A percentile compares a stretch with the other conserved stretches of the same genome.
Conservation (phyloP, 768 basidiomycete genomes). For the Tylopilus rubrobrunneus region DNA sequence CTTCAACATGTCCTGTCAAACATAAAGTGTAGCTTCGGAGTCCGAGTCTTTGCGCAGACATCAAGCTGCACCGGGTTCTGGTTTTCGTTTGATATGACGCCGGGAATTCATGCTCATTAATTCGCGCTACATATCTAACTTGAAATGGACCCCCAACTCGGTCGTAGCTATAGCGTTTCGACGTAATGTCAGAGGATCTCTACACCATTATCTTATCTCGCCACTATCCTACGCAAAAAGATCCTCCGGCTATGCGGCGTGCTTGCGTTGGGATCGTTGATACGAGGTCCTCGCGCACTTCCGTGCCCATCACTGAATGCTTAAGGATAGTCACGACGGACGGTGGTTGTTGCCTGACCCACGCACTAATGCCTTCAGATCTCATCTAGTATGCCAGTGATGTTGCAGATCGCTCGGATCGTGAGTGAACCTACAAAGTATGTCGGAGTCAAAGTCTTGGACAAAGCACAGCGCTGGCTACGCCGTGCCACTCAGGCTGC, state of each 20-base stretch:
- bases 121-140: not conserved
- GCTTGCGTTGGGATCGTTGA: conserved; percentile 2
- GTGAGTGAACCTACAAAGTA: not conserved
- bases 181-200: not conserved
- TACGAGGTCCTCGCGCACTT: conserved; percentile 17
- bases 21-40: not conserved
- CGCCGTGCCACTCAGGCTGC: no score
- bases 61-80: not conserved
- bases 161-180: not conserved
- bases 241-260: not conserved
- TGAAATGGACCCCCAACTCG: not conserved
- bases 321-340: no score
- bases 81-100: not conserved
- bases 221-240: not conserved
- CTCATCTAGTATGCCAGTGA: conserved; percentile 1
- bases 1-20: not conserved
- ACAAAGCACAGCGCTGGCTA: no score
- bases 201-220: not conserved
- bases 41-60: conserved; percentile 1
- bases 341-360: not conserved
- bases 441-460: not conserved
- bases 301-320: conserved; percentile 2
- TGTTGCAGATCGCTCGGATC: conserved; percentile 1
- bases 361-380: conserved; percentile 1
- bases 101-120: not conserved